Base-by-base conservation (phyloP, 805 yeast genomes). In the Kuraishia capsulata region DNA sequence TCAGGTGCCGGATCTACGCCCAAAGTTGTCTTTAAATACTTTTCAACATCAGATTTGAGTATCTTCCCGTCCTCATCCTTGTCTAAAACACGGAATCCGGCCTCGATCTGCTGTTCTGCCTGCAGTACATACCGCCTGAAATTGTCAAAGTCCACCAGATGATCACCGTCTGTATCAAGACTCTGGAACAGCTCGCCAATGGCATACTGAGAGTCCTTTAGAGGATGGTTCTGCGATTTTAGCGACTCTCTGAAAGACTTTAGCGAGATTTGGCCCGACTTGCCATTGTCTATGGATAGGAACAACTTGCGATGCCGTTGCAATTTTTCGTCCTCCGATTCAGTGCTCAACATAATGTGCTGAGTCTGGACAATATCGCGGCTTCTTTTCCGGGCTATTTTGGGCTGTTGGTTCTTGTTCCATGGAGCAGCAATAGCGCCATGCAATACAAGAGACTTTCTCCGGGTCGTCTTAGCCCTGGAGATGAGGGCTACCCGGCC, bases 31-130 rank as follows among this genome's bases (percentile, higher is more conserved):
- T 62, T 62, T 41, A 89, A 62, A 48, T 90, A 94, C 18, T 60
- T 65, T 30, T 71, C 69, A 35, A 90, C 74, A 49, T 89, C 96
- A 1, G 66, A 63, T 33, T 73, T 66, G 34, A 75, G 73, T 25
- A 88, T 67, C 42, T 57, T 71, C 1, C 95, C 95, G 53, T 85
- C 94, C 36, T 76, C 62, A 50, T 86, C 86, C 30, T 62, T 60
- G 56, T 86, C 95, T 29, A 86, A 69, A 40, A 64, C 72, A 37
- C 65, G 62, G 55, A 87, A 86, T 0, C 95, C 92, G 32, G 59
- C 62, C 26, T 69, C 67, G 40, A 86, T 81, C 52, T 83, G 90
- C 13, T 64, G 60, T 51, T 87, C 95, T 1, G 95, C 86, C 13
- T 66, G 65, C 8, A 64, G 53, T 20, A 83, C 69, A 57, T 84